phyloP scores from a whole-genome alignment of 495 filamentous ascomycete genomes.

The Neurospora sublineolata region DNA sequence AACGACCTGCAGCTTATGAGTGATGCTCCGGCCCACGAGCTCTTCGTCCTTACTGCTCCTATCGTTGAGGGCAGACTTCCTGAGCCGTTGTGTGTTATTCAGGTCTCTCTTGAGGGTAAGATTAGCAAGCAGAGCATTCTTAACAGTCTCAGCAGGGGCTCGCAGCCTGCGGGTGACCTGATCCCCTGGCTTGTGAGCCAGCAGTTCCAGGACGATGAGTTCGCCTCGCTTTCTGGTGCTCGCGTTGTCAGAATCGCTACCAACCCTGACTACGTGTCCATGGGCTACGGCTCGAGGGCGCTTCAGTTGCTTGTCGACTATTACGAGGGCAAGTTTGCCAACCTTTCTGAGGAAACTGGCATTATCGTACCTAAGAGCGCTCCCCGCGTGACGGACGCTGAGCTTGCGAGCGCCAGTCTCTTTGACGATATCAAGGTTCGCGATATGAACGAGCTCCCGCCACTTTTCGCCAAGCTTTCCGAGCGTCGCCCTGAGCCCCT shows the following conservation, averaged over 20 bases:
- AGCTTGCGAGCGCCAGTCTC: slow-evolving; percentile 66
- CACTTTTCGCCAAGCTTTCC: slow-evolving; percentile 78
- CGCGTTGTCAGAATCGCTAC: slow-evolving; percentile 92
- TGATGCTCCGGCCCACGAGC: slow-evolving; percentile 92
- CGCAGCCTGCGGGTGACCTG: slow-evolving; percentile 83
- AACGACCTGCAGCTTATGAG: slow-evolving; percentile 97
- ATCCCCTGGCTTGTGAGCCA: slow-evolving; percentile 98
- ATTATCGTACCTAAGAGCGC: slow-evolving; percentile 46
- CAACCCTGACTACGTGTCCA: slow-evolving; percentile 78
- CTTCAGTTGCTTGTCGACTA: slow-evolving; percentile 79
- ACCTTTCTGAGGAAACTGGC: slow-evolving; percentile 52
- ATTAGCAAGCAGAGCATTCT: slow-evolving; percentile 89
- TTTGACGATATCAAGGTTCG: slow-evolving; percentile 79
- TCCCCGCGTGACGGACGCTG: slow-evolving; percentile 71
- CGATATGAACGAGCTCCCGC: slow-evolving; percentile 83
- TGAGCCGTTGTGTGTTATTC: slow-evolving; percentile 89
- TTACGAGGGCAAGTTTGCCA: slow-evolving; percentile 88
- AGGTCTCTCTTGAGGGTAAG: slow-evolving; percentile 86
- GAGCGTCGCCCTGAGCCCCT: slow-evolving; percentile 71
- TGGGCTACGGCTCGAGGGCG: slow-evolving; percentile 90
- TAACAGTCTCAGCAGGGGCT: slow-evolving; percentile 76
- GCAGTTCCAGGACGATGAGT: slow-evolving; percentile 97
- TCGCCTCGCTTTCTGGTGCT: slow-evolving; percentile 85
- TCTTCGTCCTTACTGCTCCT: slow-evolving; percentile 88
- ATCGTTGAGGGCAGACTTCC: slow-evolving; percentile 73